Conservation (phyloP, 2,329 filamentous ascomycete genomes). For the Exserohilum turcica region DNA sequence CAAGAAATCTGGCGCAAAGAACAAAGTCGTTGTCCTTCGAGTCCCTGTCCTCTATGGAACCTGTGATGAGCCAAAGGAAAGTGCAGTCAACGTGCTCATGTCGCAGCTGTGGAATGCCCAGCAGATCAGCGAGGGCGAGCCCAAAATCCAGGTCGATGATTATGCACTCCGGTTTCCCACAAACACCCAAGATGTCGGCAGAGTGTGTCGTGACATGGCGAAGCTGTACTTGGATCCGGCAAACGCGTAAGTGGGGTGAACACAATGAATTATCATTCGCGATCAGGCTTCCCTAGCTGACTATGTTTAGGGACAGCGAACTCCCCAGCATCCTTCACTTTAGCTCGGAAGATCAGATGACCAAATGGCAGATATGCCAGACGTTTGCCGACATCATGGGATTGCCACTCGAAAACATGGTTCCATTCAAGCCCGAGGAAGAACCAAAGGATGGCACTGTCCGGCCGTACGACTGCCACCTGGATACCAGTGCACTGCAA, state of each 20-base stretch:
- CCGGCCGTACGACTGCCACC: constrained; percentile 85
- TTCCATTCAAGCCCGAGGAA: constrained; percentile 61
- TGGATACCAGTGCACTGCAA: constrained; percentile 75
- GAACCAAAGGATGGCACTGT: constrained; percentile 74
- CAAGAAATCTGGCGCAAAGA: constrained; percentile 14
- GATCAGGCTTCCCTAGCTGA: not conserved
- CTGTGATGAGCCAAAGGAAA: constrained; percentile 70
- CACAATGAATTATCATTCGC: not conserved
- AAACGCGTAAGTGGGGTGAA: constrained; percentile 32
- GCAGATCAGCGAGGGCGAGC: constrained; percentile 55
- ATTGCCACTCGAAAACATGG: constrained; percentile 69
- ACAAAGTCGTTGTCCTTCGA: constrained; percentile 66
- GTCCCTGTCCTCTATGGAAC: constrained; percentile 85
- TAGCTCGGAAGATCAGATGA: constrained; percentile 82
- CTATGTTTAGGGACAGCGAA: constrained; percentile 39
- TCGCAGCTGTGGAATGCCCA: constrained; percentile 77
- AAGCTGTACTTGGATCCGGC: constrained; percentile 61
- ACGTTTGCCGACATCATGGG: constrained; percentile 80
- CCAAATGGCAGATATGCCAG: constrained; percentile 88
- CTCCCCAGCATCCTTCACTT: constrained; percentile 80
- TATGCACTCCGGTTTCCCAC: constrained; percentile 86
- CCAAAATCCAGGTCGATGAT: constrained; percentile 76
- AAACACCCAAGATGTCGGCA: constrained; percentile 83
- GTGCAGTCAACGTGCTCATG: constrained; percentile 81
- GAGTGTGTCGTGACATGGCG: constrained; percentile 77